Conservation (phyloP, 2,329 filamentous ascomycete genomes). For the Ophiostoma australiae region DNA sequence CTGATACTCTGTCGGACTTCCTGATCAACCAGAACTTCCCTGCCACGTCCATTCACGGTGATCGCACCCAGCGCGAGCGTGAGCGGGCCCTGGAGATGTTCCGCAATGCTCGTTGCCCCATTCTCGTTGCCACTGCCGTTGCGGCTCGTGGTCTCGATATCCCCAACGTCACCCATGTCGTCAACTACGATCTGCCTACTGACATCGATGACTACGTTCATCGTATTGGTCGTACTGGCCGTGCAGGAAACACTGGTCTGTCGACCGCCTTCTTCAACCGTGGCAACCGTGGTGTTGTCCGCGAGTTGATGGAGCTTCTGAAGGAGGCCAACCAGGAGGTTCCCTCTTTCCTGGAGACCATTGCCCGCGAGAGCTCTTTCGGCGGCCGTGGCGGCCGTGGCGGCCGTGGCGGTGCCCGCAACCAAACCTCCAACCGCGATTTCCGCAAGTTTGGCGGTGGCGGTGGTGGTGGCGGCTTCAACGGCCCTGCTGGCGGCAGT, state of each 20-base stretch:
- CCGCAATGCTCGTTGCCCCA: slow-evolving; percentile 90
- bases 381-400: slow-evolving; percentile 60
- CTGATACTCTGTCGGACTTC: slow-evolving; percentile 95
- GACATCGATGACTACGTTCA: slow-evolving; percentile 98
- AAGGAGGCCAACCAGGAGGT: slow-evolving; percentile 99
- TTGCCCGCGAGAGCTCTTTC: slow-evolving; percentile 88
- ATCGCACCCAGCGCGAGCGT: slow-evolving; percentile 97
- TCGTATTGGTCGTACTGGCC: slow-evolving; percentile 98
- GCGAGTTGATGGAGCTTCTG: slow-evolving; percentile 92
- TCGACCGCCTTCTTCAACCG: slow-evolving; percentile 99
- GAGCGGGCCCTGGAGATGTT: slow-evolving; percentile 97
- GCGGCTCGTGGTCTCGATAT: slow-evolving; percentile 90
- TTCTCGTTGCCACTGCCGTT: slow-evolving; percentile 93
- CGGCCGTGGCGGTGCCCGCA: slow-evolving; percentile 68
- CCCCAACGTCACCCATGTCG: slow-evolving; percentile 90
- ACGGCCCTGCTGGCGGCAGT: slow-evolving; percentile 46
- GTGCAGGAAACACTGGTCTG: slow-evolving; percentile 98
- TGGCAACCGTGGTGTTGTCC: slow-evolving; percentile 95
- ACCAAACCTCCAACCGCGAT: slow-evolving; percentile 71
- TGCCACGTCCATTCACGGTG: slow-evolving; percentile 96
- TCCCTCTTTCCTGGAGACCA: slow-evolving; percentile 89
- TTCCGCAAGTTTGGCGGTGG: slow-evolving; percentile 74
- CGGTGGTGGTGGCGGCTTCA: slow-evolving; percentile 43
- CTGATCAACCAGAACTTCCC: slow-evolving; percentile 98
- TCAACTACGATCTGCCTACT: slow-evolving; percentile 91